phyloP scores from a whole-genome alignment of 2,329 filamentous ascomycete species.

The Xylariaceae sp. region DNA sequence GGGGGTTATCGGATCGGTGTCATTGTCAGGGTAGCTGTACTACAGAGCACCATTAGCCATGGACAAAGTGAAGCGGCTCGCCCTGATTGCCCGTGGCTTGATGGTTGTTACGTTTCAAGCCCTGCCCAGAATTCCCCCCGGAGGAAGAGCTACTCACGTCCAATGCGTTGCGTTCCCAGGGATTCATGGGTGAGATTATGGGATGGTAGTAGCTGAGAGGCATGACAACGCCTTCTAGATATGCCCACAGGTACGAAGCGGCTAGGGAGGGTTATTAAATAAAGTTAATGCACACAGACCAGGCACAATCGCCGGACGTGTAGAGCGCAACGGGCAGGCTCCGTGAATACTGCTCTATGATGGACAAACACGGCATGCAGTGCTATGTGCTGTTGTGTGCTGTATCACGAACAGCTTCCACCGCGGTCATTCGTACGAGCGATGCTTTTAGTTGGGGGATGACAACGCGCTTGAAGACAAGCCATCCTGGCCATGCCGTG shows the following conservation, averaged over 20 bases:
- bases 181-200: slow-evolving; percentile 14
- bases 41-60: slow-evolving; percentile 5
- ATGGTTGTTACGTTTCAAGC: neutral
- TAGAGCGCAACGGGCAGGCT: neutral
- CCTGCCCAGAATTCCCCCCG: neutral
- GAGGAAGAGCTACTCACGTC: slow-evolving; percentile 11
- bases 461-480: too few relatives aligned
- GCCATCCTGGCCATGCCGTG: neutral
- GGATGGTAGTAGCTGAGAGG: neutral
- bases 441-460: too few relatives aligned
- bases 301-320: neutral
- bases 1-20: neutral
- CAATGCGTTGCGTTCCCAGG: slow-evolving; percentile 19
- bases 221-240: neutral
- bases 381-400: neutral
- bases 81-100: too few relatives aligned
- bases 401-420: neutral
- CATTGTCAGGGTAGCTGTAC: slow-evolving; percentile 13
- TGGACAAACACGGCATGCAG: neutral
- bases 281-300: neutral
- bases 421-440: too few relatives aligned
- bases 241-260: neutral
- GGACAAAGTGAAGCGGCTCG: neutral
- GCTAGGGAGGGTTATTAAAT: neutral
- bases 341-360: neutral